phyloP scores from a whole-genome alignment of 1,284 basidiomycete species.

The Pholiota adiposa region DNA sequence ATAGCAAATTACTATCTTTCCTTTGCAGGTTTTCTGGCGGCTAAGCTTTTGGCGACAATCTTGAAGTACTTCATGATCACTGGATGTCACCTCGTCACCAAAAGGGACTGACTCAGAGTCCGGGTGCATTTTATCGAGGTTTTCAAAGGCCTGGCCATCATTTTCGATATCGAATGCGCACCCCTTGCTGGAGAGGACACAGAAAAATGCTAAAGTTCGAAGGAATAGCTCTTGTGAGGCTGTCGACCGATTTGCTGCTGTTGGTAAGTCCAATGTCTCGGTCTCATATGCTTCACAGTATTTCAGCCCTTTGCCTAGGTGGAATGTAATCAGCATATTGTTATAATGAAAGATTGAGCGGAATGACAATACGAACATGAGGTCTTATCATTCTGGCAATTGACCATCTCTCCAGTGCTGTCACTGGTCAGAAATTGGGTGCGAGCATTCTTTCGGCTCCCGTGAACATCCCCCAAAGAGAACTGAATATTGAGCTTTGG shows the following conservation, averaged over 20 bases:
- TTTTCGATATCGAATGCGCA: conserved; percentile 15
- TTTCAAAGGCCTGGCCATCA: background rate
- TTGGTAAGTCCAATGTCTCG: background rate
- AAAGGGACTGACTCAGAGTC: background rate
- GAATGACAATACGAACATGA: background rate
- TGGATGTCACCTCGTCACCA: too few relatives aligned
- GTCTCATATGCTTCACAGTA: background rate
- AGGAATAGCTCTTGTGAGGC: conserved; percentile 22
- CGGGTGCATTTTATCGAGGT: background rate
- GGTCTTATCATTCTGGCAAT: background rate
- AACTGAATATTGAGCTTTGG: conserved; percentile 25
- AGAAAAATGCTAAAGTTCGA: conserved; percentile 25
- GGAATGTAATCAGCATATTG: too few relatives aligned
- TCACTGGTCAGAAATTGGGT: background rate
- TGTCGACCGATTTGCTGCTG: background rate
- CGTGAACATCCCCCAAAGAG: conserved; percentile 22
- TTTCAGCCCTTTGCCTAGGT: conserved; percentile 15
- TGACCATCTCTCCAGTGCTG: background rate
- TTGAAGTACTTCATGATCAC: background rate
- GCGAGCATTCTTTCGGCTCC: conserved; percentile 5
- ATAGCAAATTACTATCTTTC: background rate
- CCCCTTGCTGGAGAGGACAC: conserved; percentile 21
- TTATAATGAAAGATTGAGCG: too few relatives aligned
- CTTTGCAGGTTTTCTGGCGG: background rate
- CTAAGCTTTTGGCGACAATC: background rate